A percentile compares a stretch with the other conserved stretches of the same genome.
Evolutionary conservation across 306 rosid species (phyloP).

Genomic region (Coriaria nepalensis): DNA sequence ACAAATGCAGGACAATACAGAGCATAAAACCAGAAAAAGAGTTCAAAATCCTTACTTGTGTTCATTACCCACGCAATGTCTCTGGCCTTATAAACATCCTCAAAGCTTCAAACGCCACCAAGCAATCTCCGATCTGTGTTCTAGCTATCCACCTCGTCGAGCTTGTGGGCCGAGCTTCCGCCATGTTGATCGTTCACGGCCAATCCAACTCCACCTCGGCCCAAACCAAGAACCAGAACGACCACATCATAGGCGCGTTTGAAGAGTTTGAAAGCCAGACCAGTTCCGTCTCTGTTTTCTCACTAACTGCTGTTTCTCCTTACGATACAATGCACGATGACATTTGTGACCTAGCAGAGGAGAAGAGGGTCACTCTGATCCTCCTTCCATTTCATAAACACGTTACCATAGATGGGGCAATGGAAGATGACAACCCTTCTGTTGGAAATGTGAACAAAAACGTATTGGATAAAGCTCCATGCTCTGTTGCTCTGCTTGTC

Average conservation of each 20-base stretch:
- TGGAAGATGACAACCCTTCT: slow-evolving; percentile 17
- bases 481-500: slow-evolving; percentile 21
- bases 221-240: neutral
- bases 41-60: slow-evolving; percentile 27
- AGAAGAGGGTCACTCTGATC: slow-evolving; percentile 19
- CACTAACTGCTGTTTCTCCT: slow-evolving; percentile 28
- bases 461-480: slow-evolving; percentile 22
- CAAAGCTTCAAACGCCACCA: slow-evolving; percentile 21
- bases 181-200: slow-evolving; percentile 38
- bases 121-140: slow-evolving; percentile 19
- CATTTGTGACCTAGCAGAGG: slow-evolving; percentile 29
- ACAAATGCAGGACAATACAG: slow-evolving; percentile 21
- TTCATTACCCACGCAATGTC: slow-evolving; percentile 22
- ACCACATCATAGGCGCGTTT: slow-evolving; percentile 9
- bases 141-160: slow-evolving; percentile 34
- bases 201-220: slow-evolving; percentile 10
- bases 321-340: slow-evolving; percentile 33
- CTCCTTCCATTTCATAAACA: slow-evolving; percentile 24
- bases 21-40: slow-evolving; percentile 18
- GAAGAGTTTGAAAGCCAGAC: slow-evolving; percentile 9
- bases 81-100: slow-evolving; percentile 24
- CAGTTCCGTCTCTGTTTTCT: slow-evolving; percentile 12
- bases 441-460: slow-evolving; percentile 15
- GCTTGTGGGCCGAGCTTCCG: slow-evolving; percentile 22
- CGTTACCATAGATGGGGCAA: slow-evolving; percentile 12